Percentiles rank a stretch among this genome's conserved stretches.
phyloP scores from a whole-genome alignment of 768 basidiomycete species.

The Mycena polygramma region DNA sequence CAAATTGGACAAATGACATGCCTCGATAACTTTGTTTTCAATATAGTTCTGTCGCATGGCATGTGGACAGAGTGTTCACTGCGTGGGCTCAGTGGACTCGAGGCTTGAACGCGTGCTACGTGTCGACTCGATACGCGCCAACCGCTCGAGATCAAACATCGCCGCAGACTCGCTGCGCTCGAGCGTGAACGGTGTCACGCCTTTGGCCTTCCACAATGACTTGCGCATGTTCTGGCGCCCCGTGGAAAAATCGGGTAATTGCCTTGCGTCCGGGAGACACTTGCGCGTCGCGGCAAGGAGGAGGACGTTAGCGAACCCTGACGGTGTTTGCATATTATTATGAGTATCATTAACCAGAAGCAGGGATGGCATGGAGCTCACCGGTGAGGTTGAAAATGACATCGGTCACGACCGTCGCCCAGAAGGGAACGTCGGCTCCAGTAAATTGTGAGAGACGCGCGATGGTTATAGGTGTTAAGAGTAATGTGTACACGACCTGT shows the following conservation, averaged over 20 bases:
- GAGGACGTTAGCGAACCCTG: conserved; percentile 42
- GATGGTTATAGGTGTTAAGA: conserved; percentile 47
- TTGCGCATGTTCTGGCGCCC: conserved; percentile 24
- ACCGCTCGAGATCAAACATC: conserved; percentile 18
- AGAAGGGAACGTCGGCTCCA: conserved; percentile 43
- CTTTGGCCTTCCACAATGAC: conserved; percentile 27
- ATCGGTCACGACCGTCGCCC: conserved; percentile 39
- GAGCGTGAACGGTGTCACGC: conserved; percentile 33
- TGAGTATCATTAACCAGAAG: neutral
- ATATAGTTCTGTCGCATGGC: no score
- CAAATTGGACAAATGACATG: no score
- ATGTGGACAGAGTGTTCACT: no score
- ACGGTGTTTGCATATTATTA: neutral
- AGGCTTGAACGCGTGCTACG: conserved; percentile 20
- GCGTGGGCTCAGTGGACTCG: neutral
- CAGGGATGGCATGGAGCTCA: conserved; percentile 20
- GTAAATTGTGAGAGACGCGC: conserved; percentile 45
- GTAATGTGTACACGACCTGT: conserved; percentile 45
- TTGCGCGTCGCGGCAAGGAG: conserved; percentile 37
- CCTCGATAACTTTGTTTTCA: no score
- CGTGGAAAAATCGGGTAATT: conserved; percentile 36
- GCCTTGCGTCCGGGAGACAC: conserved; percentile 33
- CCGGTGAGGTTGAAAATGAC: conserved; percentile 49
- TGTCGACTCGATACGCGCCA: conserved; percentile 18
- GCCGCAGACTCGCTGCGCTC: conserved; percentile 29